phyloP scores from a whole-genome alignment of 73 alveolate species.

The Blepharisma stoltei region DNA sequence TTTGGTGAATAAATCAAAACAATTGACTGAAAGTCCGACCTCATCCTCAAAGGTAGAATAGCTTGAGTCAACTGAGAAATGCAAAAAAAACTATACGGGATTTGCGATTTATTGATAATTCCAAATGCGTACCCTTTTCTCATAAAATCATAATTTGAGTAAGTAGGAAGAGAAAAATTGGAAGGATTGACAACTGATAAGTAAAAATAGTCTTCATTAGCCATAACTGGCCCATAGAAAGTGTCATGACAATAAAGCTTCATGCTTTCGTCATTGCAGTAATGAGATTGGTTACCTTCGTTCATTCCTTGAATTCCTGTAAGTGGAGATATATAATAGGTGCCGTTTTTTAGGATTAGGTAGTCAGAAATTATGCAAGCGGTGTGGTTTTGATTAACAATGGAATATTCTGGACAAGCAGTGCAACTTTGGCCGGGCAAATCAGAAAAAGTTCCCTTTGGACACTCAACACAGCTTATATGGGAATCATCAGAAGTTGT shows the following conservation, averaged over 20 bases:
- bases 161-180: not conserved
- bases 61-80: too few species aligned
- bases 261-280: not conserved
- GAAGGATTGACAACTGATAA: slow-evolving; percentile 16
- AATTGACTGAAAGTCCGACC: too few species aligned
- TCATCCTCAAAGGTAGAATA: too few species aligned
- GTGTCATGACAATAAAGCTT: slow-evolving; percentile 23
- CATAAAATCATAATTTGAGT: too few species aligned
- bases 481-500: not conserved
- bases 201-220: not conserved
- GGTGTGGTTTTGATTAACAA: not conserved
- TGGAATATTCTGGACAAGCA: not conserved
- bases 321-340: not conserved
- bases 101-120: not conserved
- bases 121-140: slow-evolving; percentile 12
- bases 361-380: not conserved
- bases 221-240: slow-evolving; percentile 18
- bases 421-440: not conserved
- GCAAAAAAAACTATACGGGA: not conserved
- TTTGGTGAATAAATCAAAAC: too few species aligned
- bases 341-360: not conserved
- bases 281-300: not conserved
- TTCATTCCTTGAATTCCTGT: not conserved
- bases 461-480: not conserved
- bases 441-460: not conserved